Evolutionary conservation across 2,329 filamentous ascomycete species (phyloP), one percentile per base, ranked within the genome.

Genomic region (Aspergillus tanneri): DNA sequence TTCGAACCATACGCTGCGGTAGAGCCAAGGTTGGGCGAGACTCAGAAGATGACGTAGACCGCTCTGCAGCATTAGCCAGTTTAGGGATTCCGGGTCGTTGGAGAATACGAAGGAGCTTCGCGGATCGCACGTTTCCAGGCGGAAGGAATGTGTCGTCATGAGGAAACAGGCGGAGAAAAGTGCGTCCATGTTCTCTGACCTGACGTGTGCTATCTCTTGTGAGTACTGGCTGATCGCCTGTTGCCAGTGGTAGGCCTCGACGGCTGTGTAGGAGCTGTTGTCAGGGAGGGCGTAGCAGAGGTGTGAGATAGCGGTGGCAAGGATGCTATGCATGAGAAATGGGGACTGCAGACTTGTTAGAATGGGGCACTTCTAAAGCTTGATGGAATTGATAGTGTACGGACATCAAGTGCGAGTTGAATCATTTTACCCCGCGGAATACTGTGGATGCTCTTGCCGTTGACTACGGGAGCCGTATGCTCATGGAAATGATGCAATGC

Each of bases 81-180:
- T 70, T 4, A 71, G 56, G 5, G 63, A 53, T 10, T 54, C 49
- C 1, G 64, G 61, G 24, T 66, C 52, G 3, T 55, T 47, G 11
- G 67, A 63, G 55, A 70, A 71, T 16, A 71, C 60, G 53, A 68
- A 71, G 2, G 69, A 70, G 40, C 58, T 35, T 21, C 51, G 57
- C 0, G 68, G 66, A 45, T 57, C 58, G 49, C 60, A 69, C n/a
- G 59, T 54, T 8, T 63, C 58, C 5, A 63, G 53, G 5, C 50
- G 44, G 45, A 72, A 71, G 16, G 67, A 61, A 47, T 69, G 62
- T 28, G 67, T 57, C 11, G 63, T 64, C 47, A 72, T 55, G 22
- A 73, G 55, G 47, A 72, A 58, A 37, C 69, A 70, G 27, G 66
- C 60, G 2, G 67, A 69, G 49, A 71, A 65, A 4, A 72, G 59